Evolutionary conservation across 2,329 filamentous ascomycete species (phyloP).

Genomic region (Exophiala alcalophila): DNA sequence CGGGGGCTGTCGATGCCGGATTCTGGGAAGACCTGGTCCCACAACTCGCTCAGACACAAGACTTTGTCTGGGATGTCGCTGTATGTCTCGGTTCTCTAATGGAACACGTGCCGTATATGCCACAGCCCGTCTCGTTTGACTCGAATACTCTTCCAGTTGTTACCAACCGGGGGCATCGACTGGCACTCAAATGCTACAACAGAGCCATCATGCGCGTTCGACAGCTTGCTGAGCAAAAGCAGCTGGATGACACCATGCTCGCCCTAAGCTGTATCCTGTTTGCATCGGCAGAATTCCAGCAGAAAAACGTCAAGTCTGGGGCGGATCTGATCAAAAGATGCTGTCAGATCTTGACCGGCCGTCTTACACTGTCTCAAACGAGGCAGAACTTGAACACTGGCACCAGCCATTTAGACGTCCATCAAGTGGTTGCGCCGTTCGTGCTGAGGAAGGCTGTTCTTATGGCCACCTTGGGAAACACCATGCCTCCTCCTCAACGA

Average conservation of each 20-base stretch:
- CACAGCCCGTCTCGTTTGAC: slow-evolving; percentile 5
- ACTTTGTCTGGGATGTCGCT: slow-evolving; percentile 24
- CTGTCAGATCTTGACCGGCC: slow-evolving; percentile 11
- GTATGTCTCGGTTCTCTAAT: slow-evolving; percentile 18
- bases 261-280: slow-evolving; percentile 24
- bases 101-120: slow-evolving; percentile 19
- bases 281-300: slow-evolving; percentile 24
- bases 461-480: slow-evolving; percentile 14
- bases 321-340: slow-evolving; percentile 14
- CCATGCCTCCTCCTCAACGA: slow-evolving; percentile 3
- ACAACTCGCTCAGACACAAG: slow-evolving; percentile 16
- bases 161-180: slow-evolving; percentile 17
- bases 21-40: slow-evolving; percentile 24
- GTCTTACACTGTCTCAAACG: slow-evolving; percentile 4
- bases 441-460: slow-evolving; percentile 19
- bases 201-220: slow-evolving; percentile 18
- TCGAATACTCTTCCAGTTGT: not conserved
- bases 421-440: slow-evolving; percentile 21
- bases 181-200: slow-evolving; percentile 21
- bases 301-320: slow-evolving; percentile 19
- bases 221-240: slow-evolving; percentile 8
- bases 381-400: slow-evolving; percentile 1
- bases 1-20: slow-evolving; percentile 15
- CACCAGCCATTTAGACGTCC: slow-evolving; percentile 10
- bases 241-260: slow-evolving; percentile 19